Percentiles rank a stretch among this genome's conserved stretches.
Conservation (phyloP, 441 rosid species). For the Euphorbia schlechtendalii region DNA sequence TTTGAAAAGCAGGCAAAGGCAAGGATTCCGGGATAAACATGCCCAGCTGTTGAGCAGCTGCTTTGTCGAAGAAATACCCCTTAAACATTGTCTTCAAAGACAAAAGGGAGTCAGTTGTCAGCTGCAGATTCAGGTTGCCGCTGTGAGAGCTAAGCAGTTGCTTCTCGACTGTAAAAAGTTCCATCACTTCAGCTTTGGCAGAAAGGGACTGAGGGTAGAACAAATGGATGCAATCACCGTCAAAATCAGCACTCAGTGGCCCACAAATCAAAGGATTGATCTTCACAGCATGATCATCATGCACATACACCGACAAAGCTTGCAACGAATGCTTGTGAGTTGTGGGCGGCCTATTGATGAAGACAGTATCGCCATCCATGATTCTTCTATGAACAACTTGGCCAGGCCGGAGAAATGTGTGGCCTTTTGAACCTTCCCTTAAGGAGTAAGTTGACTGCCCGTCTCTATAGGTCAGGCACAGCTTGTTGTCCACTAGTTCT, state of each 20-base stretch:
- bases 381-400: conserved; percentile 84
- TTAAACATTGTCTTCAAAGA: conserved; percentile 60
- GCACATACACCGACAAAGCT: conserved; percentile 84
- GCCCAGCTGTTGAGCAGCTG: conserved; percentile 62
- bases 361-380: conserved; percentile 92
- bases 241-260: conserved; percentile 93
- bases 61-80: conserved; percentile 39
- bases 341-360: conserved; percentile 91
- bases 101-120: conserved; percentile 64
- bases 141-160: conserved; percentile 89
- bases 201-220: conserved; percentile 87
- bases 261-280: conserved; percentile 90
- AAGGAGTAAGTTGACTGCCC: conserved; percentile 75
- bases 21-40: conserved; percentile 58
- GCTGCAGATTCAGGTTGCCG: conserved; percentile 72
- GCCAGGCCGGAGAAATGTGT: conserved; percentile 70
- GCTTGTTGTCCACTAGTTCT: conserved; percentile 63
- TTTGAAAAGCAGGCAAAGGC: conserved; percentile 61
- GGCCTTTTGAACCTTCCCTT: conserved; percentile 90
- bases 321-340: conserved; percentile 93
- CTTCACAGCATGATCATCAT: conserved; percentile 89
- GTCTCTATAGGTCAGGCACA: conserved; percentile 69
- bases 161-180: conserved; percentile 86
- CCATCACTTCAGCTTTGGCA: conserved; percentile 91
- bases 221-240: conserved; percentile 86